phyloP scores from a whole-genome alignment of 2,329 filamentous ascomycete species.

The Sphaerulina vaccinii region DNA sequence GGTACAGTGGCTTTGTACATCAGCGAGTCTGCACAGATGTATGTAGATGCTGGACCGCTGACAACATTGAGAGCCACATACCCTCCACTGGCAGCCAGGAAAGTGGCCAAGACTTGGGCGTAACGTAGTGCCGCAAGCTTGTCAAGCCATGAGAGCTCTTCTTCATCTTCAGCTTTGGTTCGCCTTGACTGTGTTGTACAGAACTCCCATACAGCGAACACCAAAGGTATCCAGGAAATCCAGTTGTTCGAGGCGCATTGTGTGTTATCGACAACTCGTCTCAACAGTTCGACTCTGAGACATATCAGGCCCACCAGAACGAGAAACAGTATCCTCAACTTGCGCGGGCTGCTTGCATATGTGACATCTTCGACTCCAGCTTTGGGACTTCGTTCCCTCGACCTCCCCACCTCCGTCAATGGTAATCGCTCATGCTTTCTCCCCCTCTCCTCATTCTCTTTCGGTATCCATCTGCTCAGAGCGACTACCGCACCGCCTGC shows the following conservation, averaged over 20 bases:
- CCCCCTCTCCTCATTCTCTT: conserved; percentile 5
- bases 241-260: conserved; percentile 43
- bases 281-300: conserved; percentile 41
- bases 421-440: conserved; percentile 32
- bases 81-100: conserved; percentile 42
- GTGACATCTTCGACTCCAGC: conserved; percentile 21
- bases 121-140: conserved; percentile 35
- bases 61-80: conserved; percentile 39
- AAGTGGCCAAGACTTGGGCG: conserved; percentile 41
- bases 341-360: conserved; percentile 30
- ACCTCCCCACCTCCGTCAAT: conserved; percentile 30
- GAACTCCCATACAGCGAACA: conserved; percentile 32
- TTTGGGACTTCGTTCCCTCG: conserved; percentile 26
- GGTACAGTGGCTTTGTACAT: conserved; percentile 38
- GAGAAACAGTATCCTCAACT: conserved; percentile 31
- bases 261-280: conserved; percentile 41
- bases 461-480: conserved; percentile 37
- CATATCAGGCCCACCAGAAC: conserved; percentile 35
- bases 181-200: conserved; percentile 24
- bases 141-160: conserved; percentile 34
- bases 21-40: conserved; percentile 49
- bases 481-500: conserved; percentile 42
- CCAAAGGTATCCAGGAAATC: conserved; percentile 33
- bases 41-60: conserved; percentile 45
- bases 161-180: conserved; percentile 31